Evolutionary conservation across 345 rosid genomes (phyloP), one percentile per base, ranked within the genome.

Genomic region (Pugionium cornutum): DNA sequence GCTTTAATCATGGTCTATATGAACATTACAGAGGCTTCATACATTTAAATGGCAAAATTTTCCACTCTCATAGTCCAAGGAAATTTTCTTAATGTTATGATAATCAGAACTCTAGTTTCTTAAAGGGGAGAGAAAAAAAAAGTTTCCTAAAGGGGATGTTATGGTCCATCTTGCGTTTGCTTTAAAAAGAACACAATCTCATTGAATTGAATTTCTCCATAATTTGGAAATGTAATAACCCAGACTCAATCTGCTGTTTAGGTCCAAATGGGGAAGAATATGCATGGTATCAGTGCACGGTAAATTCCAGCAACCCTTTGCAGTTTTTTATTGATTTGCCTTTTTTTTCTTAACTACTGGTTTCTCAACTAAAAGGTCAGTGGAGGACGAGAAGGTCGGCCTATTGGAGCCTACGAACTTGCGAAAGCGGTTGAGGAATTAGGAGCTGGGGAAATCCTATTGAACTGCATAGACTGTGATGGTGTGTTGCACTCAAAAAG

Each of bases 261-360:
- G 97, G 99, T 62, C 95, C 96, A 34, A 85, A 74, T 63, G 97
- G 92, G 75, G 96, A 94, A 82, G 86, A 86, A 72, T 88, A 83
- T 75, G 99, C 96, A 2, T 94, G 97, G 99, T 94, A 91, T 73
- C 97, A 94, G 83, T 94, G 99, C 76, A 94, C 92, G 74, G 99
- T 94, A 85, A 83, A 34, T 51, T 64, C 45, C 67, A 47, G 40
- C 54, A 58, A 48, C 30, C 45, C 45, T 45, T 74, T 33, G n/a
- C 28, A 58, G n/a, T 7, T 40, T 27, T 37, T 44, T 18, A 30
- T 52, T 8, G 10, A 30, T 63, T 29, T 40, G 47, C 9, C 39
- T 45, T 51, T 53, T 51, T 53, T 66, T 44, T n/a, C 39, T 39
- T 53, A 52, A 47, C 60, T 47, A 42, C 7, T 40, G 65, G 55